Conservation (phyloP, 83 land plant genomes). For the Thuja plicata region DNA sequence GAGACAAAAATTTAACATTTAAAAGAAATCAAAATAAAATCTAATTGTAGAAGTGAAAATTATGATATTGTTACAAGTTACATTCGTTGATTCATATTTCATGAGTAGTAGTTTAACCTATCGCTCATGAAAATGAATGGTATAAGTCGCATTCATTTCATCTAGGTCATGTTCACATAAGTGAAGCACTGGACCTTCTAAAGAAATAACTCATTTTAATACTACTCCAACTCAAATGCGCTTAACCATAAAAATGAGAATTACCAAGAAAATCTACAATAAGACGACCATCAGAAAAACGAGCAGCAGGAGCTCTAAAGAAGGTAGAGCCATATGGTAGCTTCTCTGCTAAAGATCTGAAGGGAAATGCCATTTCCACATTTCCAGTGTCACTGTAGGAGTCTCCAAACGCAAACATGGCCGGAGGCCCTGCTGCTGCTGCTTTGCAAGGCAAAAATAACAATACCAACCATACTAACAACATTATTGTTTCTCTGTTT, state of each 20-base stretch:
- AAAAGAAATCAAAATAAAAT: no score
- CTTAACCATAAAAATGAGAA: not conserved
- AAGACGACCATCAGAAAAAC: constrained; percentile 2
- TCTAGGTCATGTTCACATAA: no score
- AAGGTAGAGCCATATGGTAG: constrained; percentile 5
- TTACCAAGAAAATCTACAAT: not conserved
- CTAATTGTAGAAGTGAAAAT: not conserved
- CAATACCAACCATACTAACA: not conserved
- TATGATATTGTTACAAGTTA: no score
- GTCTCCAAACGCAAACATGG: constrained; percentile 3
- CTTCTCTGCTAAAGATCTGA: not conserved
- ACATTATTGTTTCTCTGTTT: no score
- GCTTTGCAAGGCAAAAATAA: not conserved
- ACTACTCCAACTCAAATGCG: no score
- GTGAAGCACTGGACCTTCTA: no score
- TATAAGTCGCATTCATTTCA: no score
- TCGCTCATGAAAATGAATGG: no score
- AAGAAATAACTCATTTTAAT: no score
- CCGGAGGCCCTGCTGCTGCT: not conserved
- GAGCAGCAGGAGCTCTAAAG: constrained; percentile 3
- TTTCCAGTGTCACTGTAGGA: not conserved
- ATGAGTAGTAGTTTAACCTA: no score
- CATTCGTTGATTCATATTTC: no score
- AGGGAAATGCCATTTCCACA: not conserved
- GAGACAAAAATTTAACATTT: no score